Conservation (phyloP, 1,139 yeast genomes). For the Sugiyamaella sp. region DNA sequence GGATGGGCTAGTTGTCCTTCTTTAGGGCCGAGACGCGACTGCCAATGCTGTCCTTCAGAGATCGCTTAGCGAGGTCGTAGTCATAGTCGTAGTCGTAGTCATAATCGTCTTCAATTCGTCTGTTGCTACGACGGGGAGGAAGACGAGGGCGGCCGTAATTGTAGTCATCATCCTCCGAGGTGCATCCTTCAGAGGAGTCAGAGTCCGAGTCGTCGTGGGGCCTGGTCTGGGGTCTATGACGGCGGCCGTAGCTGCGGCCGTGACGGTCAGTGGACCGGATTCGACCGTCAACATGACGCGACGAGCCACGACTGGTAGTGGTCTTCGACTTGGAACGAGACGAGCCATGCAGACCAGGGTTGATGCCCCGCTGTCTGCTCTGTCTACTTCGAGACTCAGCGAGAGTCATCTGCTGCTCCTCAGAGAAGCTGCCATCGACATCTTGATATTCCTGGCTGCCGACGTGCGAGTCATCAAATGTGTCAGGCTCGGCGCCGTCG, state of each 20-base stretch:
- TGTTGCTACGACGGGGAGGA: not conserved
- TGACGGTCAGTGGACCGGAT: slow-evolving; percentile 3
- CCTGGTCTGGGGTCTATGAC: slow-evolving; percentile 9
- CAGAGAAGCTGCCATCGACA: not conserved
- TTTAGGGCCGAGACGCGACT: slow-evolving; percentile 20
- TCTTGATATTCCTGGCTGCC: not conserved
- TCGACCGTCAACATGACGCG: slow-evolving; percentile 3
- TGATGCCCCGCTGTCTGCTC: no score
- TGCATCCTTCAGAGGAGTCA: not conserved
- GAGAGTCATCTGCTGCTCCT: not conserved
- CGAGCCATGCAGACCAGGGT: not conserved
- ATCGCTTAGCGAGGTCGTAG: slow-evolving; percentile 12
- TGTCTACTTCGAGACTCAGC: not conserved
- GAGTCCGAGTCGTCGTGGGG: slow-evolving; percentile 1
- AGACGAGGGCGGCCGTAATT: not conserved
- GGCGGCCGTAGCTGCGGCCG: slow-evolving; percentile 1
- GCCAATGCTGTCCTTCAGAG: slow-evolving; percentile 17
- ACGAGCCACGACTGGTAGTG: slow-evolving; percentile 4
- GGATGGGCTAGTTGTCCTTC: slow-evolving; percentile 8
- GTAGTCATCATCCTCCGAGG: slow-evolving; percentile 14
- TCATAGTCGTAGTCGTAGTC: slow-evolving; percentile 4
- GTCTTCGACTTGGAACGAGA: not conserved
- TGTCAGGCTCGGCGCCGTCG: not conserved
- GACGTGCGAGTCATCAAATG: not conserved
- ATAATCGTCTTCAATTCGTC: not conserved